These are phyloP conservation scores for Tetradesmus lagerheimii DNA, from an alignment of 139 green algal genomes.

Conservation along the genomic window DNA sequence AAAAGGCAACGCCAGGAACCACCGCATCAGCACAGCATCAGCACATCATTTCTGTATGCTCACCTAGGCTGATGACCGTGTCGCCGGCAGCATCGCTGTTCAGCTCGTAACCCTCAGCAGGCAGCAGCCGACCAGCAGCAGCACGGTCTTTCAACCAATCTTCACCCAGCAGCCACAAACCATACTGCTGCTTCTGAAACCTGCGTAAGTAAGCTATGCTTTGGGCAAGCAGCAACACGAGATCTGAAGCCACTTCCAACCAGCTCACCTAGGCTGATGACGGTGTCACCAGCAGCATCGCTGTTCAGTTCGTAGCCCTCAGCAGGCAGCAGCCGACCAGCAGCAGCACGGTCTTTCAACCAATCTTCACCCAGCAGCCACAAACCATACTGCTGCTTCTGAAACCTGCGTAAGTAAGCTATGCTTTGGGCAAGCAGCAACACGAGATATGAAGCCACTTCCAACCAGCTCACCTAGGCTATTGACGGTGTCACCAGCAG, in stretches of 20 bases:
- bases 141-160: constrained; percentile 19
- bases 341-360: constrained; percentile 25
- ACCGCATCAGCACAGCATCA: neutral
- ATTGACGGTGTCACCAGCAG: neutral
- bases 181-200: too few relatives aligned
- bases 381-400: too few relatives aligned
- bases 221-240: too few relatives aligned
- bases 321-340: constrained; percentile 15
- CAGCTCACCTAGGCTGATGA: neutral
- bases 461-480: neutral
- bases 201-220: too few relatives aligned
- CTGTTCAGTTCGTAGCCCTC: constrained; percentile 30
- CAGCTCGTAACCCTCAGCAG: constrained; percentile 25
- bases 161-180: neutral
- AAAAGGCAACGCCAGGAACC: too few relatives aligned
- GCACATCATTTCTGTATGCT: neutral
- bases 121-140: constrained; percentile 32
- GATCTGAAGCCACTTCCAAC: too few relatives aligned
- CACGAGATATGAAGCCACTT: too few relatives aligned
- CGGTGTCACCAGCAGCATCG: neutral
- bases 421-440: too few relatives aligned
- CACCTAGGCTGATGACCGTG: neutral
- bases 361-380: constrained; percentile 3
- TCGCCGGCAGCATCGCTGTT: neutral
- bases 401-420: too few relatives aligned